A percentile compares a stretch with the other conserved stretches of the same genome.
These are phyloP conservation scores for Takakia lepidozioides DNA, from an alignment of 225 moss, liverwort and hornwort species.

Conservation along the genomic window DNA sequence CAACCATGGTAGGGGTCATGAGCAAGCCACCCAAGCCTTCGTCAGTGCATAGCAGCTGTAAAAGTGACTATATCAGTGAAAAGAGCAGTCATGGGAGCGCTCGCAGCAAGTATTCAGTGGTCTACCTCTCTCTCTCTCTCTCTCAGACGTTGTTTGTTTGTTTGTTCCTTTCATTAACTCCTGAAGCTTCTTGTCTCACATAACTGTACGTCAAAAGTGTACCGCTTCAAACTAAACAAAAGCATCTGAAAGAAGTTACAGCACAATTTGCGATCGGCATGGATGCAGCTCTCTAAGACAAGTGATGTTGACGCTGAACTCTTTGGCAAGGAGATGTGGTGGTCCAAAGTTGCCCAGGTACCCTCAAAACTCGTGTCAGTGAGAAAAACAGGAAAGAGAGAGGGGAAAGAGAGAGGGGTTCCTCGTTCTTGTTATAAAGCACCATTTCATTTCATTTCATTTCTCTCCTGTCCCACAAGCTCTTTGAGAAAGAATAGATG, in stretches of 20 bases:
- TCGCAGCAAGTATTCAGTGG: conserved; percentile 19
- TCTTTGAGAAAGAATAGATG: too few relatives aligned
- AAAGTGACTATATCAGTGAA: conserved; percentile 18
- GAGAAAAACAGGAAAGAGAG: too few relatives aligned
- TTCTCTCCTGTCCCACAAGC: too few relatives aligned
- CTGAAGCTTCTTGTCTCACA: not conserved
- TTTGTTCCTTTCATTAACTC: too few relatives aligned
- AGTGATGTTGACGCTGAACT: conserved; percentile 50
- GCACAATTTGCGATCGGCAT: not conserved
- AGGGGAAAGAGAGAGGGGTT: too few relatives aligned
- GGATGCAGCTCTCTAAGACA: conserved; percentile 41
- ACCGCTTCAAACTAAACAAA: too few relatives aligned
- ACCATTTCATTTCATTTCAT: too few relatives aligned
- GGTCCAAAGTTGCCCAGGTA: conserved; percentile 31
- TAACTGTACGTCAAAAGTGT: too few relatives aligned
- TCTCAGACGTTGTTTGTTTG: too few relatives aligned
- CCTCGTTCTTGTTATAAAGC: too few relatives aligned
- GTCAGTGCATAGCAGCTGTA: conserved; percentile 21
- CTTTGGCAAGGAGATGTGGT: conserved; percentile 53
- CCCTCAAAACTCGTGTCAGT: not conserved
- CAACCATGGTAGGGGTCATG: conserved; percentile 5
- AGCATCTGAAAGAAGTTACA: too few relatives aligned
- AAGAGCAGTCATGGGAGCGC: conserved; percentile 7
- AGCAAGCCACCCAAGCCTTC: not conserved
- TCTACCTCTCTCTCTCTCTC: conserved; percentile 5